These are phyloP conservation scores for Albugo laibachii DNA, from an alignment of 352 stramenopile species.

Conservation along the genomic window DNA sequence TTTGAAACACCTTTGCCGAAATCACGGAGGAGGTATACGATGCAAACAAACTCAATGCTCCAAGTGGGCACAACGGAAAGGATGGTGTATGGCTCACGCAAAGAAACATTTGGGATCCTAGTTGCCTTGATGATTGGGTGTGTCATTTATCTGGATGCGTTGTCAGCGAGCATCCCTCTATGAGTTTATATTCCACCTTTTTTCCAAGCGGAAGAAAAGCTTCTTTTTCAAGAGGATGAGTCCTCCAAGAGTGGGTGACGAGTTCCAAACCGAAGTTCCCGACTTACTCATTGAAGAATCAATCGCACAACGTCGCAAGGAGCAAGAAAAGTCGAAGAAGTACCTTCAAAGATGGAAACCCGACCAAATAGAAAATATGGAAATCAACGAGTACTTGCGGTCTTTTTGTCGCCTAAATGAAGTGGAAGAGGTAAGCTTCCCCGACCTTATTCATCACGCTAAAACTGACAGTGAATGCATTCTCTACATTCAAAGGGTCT, in stretches of 20 bases:
- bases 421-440: constrained; percentile 21
- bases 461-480: background rate
- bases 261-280: constrained; percentile 34
- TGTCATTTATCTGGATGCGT: no score
- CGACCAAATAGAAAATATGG: constrained; percentile 10
- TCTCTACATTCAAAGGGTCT: constrained; percentile 18
- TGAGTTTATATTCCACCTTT: no score
- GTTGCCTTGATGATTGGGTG: no score
- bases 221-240: no score
- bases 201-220: no score
- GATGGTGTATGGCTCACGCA: constrained; percentile 77
- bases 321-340: background rate
- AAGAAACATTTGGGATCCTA: constrained; percentile 46
- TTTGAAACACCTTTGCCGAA: constrained; percentile 66
- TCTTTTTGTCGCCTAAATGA: constrained; percentile 26
- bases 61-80: constrained; percentile 76
- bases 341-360: constrained; percentile 24
- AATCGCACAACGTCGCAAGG: background rate
- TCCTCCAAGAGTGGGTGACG: constrained; percentile 6
- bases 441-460: background rate
- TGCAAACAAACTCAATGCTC: constrained; percentile 62
- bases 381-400: constrained; percentile 31
- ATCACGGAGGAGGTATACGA: constrained; percentile 65
- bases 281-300: constrained; percentile 10
- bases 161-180: no score